A percentile compares a stretch with the other conserved stretches of the same genome.
phyloP scores from a whole-genome alignment of 495 filamentous ascomycete genomes.

The Mytilinidion resinicola region DNA sequence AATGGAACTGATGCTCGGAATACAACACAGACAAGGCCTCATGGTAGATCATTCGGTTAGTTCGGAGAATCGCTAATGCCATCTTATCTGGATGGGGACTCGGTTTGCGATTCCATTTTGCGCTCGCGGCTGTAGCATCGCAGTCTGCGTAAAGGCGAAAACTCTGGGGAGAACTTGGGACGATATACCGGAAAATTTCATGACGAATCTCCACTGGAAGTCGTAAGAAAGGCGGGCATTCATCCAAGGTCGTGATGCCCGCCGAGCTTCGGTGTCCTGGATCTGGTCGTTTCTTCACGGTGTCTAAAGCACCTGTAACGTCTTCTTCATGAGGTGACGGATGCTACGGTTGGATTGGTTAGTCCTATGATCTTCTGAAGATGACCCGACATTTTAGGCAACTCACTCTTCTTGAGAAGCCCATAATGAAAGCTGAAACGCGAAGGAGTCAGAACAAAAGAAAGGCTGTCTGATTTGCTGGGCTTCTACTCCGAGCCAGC shows the following conservation, averaged over 20 bases:
- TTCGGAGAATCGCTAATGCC: conserved; percentile 25
- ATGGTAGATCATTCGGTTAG: conserved; percentile 28
- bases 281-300: too few relatives aligned
- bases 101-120: conserved; percentile 22
- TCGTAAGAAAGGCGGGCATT: conserved; percentile 22
- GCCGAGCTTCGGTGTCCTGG: too few relatives aligned
- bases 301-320: too few relatives aligned
- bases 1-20: conserved; percentile 31
- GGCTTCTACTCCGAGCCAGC: too few relatives aligned
- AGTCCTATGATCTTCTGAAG: too few relatives aligned
- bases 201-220: conserved; percentile 25
- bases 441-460: too few relatives aligned
- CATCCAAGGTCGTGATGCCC: neutral
- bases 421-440: neutral
- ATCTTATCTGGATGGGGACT: conserved; percentile 16
- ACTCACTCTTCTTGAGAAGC: neutral
- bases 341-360: too few relatives aligned
- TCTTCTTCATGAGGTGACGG: too few relatives aligned
- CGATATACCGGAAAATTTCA: conserved; percentile 23
- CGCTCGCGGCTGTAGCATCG: conserved; percentile 19
- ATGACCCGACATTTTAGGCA: too few relatives aligned
- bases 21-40: conserved; percentile 28
- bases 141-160: conserved; percentile 26
- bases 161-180: conserved; percentile 17
- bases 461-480: too few relatives aligned